Evolutionary conservation across 2,329 filamentous ascomycete species (phyloP), one percentile per base, ranked within the genome.

Genomic region (Fusarium sp.): DNA sequence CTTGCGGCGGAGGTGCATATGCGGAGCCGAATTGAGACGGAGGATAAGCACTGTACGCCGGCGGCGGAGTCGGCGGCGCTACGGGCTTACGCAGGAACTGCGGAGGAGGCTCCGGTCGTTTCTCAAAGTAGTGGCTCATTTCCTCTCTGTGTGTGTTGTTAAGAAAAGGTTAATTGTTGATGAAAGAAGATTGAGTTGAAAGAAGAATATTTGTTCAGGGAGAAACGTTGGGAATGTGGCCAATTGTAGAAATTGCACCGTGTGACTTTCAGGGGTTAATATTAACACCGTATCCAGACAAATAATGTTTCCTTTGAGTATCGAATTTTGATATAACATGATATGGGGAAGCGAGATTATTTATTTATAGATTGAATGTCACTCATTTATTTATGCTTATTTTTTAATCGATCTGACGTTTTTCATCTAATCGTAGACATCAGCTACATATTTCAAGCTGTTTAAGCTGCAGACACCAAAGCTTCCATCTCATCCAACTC

Each of bases 401-500:
- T 20, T 52, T 25, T 25, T 52, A 41, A 41, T 34, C 20, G 20
- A 20, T 20, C 20, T 20, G 20, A 20, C 20, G 20, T 20, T 20
- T 20, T 20, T 20, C 20, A 20, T 20, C 20, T 20, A 20, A 20
- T 20, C 20, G 20, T 20, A 20, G 20, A 20, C 20, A 20, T 20
- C 20, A 20, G 20, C 20, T 20, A 20, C 20, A 20, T 20, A 20
- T 20, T 20, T 20, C 20, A 20, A 20, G 20, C 44, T 37, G 6
- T 47, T 62, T 70, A 74, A 49, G 64, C 67, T 22, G 52, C 69
- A 32, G 73, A 62, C 16, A 77, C 70, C n/a, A 79, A 57, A 16
- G 79, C 78, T 73, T 92, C 86, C 77, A 92, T 81, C 73, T 89
- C 87, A 18, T 83, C 85, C 5, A 90, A 84, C 59, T 91, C 90